Evolutionary conservation across 306 rosid species (phyloP), one percentile per base, ranked within the genome.

Genomic region (Dicorynia guianensis): DNA sequence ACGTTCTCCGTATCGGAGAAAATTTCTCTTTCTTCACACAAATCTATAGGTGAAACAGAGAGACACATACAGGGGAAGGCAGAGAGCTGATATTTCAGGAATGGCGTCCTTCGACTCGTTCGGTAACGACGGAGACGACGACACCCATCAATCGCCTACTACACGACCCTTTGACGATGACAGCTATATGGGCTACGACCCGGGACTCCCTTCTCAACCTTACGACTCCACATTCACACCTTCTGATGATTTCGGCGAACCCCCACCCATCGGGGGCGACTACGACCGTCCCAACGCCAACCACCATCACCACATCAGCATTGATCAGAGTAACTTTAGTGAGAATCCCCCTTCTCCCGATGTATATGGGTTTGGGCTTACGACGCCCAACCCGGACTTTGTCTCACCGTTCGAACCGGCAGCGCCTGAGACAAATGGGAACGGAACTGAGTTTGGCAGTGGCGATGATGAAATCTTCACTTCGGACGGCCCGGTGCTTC

Each of bases 81-180:
- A 11, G 50, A 30, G 20, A 63, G 15, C 7, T 18, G 48, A 36
- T 50, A 13, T 61, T 44, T 11, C 72, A 57, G 67, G 15, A 72
- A 84, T 85, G 93, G 87, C 80, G 68, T 85, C 93, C 49, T 89
- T 87, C 65, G 88, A 87, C 72, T 49, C 88, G 3, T 82, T 89
- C 59, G 54, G 65, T 71, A 75, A 79, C 59, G 87, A 76, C 57
- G 83, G 74, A 33, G 80, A 80, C 9, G 76, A 85, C 52, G 82
- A 80, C n/a, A 75, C 62, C 0, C 56, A 62, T 63, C 85, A 76
- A 8, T 80, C 82, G 3, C 70, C 90, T 6, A 42, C 84, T 3
- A 4, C 67, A 6, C 83, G 44, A 4, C 82, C 89, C 53, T 78
- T 78, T 42, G 84, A 82, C n/a, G 84, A 85, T 47, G 87, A 77